Conservation (phyloP, 176 grass and related monocot species). For the Avena insularis region DNA sequence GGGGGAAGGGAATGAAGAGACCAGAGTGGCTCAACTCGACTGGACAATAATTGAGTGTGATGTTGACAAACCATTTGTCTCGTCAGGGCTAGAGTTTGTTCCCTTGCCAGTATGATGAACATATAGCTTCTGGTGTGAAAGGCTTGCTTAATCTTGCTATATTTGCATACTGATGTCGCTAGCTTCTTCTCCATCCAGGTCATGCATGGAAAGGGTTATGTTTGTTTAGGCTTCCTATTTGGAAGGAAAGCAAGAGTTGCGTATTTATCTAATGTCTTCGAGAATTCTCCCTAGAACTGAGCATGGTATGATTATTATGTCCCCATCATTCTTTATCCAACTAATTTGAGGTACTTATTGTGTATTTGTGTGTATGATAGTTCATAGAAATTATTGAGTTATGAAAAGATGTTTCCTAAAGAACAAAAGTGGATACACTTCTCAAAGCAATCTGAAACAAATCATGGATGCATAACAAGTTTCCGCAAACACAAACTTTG, state of each 20-base stretch:
- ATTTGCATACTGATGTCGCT: neutral
- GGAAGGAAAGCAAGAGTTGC: constrained; percentile 69
- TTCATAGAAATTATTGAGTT: neutral
- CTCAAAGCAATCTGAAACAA: neutral
- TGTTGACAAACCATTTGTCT: constrained; percentile 58
- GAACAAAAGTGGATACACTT: no score
- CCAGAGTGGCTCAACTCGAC: constrained; percentile 52
- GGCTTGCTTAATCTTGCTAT: neutral
- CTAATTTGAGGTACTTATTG: neutral
- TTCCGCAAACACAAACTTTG: neutral
- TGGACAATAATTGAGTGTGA: constrained; percentile 83
- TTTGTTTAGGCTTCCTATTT: constrained; percentile 90
- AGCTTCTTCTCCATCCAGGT: constrained; percentile 52
- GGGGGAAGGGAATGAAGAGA: constrained; percentile 53
- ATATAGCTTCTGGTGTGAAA: neutral
- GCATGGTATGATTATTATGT: constrained; percentile 47
- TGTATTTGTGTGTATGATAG: neutral
- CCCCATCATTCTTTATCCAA: neutral
- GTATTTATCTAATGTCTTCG: constrained; percentile 92
- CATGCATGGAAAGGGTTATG: constrained; percentile 85
- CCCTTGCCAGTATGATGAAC: constrained; percentile 68
- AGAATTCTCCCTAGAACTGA: constrained; percentile 75
- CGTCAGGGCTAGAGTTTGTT: constrained; percentile 76
- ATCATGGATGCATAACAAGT: neutral
- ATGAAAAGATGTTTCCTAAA: no score